Conservation (phyloP, 140 eudicot genomes). For the Ambrosia hybrid region DNA sequence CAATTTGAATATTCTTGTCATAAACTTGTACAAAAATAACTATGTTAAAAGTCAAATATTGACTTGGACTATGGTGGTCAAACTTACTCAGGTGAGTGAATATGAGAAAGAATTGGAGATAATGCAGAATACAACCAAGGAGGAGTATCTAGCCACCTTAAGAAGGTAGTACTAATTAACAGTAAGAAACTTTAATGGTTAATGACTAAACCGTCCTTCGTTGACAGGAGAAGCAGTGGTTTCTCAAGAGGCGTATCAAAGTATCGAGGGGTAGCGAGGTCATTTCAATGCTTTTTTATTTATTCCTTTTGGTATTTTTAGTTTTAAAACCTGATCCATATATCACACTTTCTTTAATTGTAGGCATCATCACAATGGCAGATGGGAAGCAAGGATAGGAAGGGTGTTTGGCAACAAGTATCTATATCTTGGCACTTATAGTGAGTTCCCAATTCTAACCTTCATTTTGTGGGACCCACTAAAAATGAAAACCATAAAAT, state of each 20-base stretch:
- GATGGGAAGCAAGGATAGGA: slow-evolving; percentile 98
- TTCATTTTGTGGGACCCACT: neutral
- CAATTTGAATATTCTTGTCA: neutral
- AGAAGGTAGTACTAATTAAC: slow-evolving; percentile 51
- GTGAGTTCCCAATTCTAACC: slow-evolving; percentile 44
- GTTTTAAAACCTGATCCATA: neutral
- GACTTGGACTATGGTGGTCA: slow-evolving; percentile 7
- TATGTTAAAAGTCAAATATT: neutral
- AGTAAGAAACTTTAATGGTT: neutral
- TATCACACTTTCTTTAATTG: slow-evolving; percentile 1
- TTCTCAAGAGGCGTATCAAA: slow-evolving; percentile 94
- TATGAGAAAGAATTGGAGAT: slow-evolving; percentile 70
- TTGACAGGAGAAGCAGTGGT: slow-evolving; percentile 79
- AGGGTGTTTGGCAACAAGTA: slow-evolving; percentile 91
- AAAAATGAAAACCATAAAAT: neutral
- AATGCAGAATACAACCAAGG: slow-evolving; percentile 69
- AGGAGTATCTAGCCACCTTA: slow-evolving; percentile 82
- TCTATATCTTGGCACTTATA: slow-evolving; percentile 75
- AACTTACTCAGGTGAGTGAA: slow-evolving; percentile 50
- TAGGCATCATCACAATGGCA: slow-evolving; percentile 91
- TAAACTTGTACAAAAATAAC: neutral
- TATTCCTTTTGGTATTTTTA: neutral
- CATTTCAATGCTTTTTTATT: neutral
- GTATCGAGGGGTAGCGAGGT: slow-evolving; percentile 98
- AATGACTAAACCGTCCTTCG: slow-evolving; percentile 9